phyloP scores from a whole-genome alignment of 2,329 filamentous ascomycete species.

The Ophiostoma populinum region DNA sequence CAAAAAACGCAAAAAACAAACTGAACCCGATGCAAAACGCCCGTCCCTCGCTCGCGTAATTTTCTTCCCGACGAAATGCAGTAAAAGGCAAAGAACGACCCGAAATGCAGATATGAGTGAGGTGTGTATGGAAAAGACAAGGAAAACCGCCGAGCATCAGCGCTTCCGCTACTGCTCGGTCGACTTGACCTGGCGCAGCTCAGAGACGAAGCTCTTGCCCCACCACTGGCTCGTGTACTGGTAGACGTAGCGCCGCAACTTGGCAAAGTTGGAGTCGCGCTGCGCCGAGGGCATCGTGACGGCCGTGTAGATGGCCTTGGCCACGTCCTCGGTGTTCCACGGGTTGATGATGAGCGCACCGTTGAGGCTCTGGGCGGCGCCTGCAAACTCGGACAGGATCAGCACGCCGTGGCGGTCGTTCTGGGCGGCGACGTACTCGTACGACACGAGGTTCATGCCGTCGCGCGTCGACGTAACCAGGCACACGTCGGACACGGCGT shows the following conservation, averaged over 20 bases:
- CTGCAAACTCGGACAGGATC: constrained; percentile 92
- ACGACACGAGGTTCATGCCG: constrained; percentile 96
- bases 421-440: constrained; percentile 94
- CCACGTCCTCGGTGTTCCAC: constrained; percentile 94
- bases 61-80: too few relatives aligned
- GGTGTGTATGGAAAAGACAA: too few relatives aligned
- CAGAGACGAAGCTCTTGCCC: constrained; percentile 81
- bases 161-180: not conserved
- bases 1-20: not conserved
- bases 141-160: too few relatives aligned
- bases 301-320: constrained; percentile 85
- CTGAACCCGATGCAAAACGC: too few relatives aligned
- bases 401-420: constrained; percentile 79
- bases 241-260: constrained; percentile 86
- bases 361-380: constrained; percentile 85
- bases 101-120: not conserved
- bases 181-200: constrained; percentile 31
- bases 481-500: constrained; percentile 81
- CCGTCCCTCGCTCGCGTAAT: not conserved
- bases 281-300: constrained; percentile 90
- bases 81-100: too few relatives aligned
- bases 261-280: constrained; percentile 71
- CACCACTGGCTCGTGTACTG: constrained; percentile 98
- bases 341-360: constrained; percentile 91
- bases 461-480: constrained; percentile 91